phyloP scores from a whole-genome alignment of 1,139 yeast species.

The Magnusiomyces tetraspermus region DNA sequence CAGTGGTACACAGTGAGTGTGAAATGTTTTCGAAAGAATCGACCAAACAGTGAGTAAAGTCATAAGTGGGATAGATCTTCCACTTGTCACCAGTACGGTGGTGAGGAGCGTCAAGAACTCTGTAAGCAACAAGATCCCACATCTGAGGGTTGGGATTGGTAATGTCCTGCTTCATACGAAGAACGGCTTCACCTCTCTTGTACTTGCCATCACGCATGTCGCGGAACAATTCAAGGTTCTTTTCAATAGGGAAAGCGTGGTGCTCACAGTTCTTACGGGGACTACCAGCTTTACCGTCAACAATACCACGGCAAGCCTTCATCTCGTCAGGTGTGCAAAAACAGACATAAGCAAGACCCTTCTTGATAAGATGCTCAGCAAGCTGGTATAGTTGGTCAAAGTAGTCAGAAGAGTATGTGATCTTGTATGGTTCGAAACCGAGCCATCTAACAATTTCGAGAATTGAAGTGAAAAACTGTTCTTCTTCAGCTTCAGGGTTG shows the following conservation, averaged over 20 bases:
- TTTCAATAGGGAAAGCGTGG: slow-evolving; percentile 60
- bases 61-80: slow-evolving; percentile 98
- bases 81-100: slow-evolving; percentile 95
- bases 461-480: slow-evolving; percentile 76
- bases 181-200: slow-evolving; percentile 82
- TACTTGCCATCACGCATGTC: slow-evolving; percentile 86
- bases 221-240: slow-evolving; percentile 71
- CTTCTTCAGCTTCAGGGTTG: slow-evolving; percentile 98
- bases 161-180: slow-evolving; percentile 90
- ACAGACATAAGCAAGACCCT: slow-evolving; percentile 79
- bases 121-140: slow-evolving; percentile 99
- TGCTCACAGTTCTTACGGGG: slow-evolving; percentile 76
- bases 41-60: slow-evolving; percentile 96
- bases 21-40: slow-evolving; percentile 95
- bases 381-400: slow-evolving; percentile 78
- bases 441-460: slow-evolving; percentile 82
- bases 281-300: slow-evolving; percentile 90
- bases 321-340: slow-evolving; percentile 91
- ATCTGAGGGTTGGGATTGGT: slow-evolving; percentile 93
- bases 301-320: slow-evolving; percentile 79
- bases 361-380: slow-evolving; percentile 67
- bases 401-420: slow-evolving; percentile 94
- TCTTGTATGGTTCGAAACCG: slow-evolving; percentile 85
- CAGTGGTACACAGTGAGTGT: slow-evolving; percentile 92
- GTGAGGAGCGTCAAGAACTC: slow-evolving; percentile 85